A percentile compares a stretch with the other conserved stretches of the same genome.
Evolutionary conservation across 2,329 filamentous ascomycete species (phyloP).

Genomic region (Aplosporella prunicola): DNA sequence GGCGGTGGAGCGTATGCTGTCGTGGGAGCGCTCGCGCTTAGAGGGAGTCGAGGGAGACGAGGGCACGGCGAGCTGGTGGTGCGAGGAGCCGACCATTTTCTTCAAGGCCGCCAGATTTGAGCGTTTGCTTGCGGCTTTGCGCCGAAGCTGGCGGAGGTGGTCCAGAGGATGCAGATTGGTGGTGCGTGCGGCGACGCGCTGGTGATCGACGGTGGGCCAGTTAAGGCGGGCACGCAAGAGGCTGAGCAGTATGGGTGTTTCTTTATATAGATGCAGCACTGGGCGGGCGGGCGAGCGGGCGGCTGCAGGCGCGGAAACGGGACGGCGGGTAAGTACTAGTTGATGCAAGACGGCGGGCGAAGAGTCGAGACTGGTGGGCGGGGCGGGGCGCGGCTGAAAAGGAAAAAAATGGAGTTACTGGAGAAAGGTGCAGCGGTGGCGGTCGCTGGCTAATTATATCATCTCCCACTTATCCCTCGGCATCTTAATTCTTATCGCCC

Average conservation of each 20-base stretch:
- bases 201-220: background rate
- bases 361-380: too few relatives aligned
- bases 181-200: conserved; percentile 6
- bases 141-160: conserved; percentile 12
- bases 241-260: too few relatives aligned
- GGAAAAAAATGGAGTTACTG: too few relatives aligned
- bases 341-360: background rate
- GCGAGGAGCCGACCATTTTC: conserved; percentile 18
- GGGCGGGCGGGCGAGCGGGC: background rate
- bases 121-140: conserved; percentile 21
- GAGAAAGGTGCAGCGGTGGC: too few relatives aligned
- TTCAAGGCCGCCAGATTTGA: conserved; percentile 17
- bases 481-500: too few relatives aligned
- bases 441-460: too few relatives aligned
- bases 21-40: conserved; percentile 31
- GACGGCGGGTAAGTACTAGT: background rate
- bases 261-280: background rate
- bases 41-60: conserved; percentile 22
- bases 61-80: conserved; percentile 12
- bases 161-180: conserved; percentile 11
- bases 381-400: too few relatives aligned
- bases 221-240: background rate
- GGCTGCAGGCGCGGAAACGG: background rate
- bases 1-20: conserved; percentile 25
- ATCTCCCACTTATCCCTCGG: too few relatives aligned